phyloP scores from a whole-genome alignment of 2,329 filamentous ascomycete genomes.

The Colletotrichum godetiae region DNA sequence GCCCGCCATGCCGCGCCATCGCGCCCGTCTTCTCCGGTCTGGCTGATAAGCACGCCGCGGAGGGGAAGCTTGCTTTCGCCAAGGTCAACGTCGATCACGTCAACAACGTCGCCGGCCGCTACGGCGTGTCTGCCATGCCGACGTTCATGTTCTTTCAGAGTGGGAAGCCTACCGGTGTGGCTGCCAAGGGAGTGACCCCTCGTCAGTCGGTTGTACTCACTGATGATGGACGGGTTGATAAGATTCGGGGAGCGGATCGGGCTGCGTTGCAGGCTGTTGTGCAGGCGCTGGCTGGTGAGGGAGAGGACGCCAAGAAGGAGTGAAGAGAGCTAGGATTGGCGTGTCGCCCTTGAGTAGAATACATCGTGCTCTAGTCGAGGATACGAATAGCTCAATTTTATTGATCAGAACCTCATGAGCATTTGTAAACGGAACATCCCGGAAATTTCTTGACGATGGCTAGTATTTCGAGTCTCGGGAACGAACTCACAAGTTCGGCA shows the following conservation, averaged over 20 bases:
- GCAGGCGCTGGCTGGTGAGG: slow-evolving; percentile 37
- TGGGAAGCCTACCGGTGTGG: slow-evolving; percentile 48
- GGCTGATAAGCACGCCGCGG: slow-evolving; percentile 46
- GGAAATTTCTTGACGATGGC: too few species aligned
- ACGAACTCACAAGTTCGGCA: too few species aligned
- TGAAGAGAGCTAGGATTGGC: slow-evolving; percentile 55
- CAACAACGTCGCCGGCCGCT: slow-evolving; percentile 59
- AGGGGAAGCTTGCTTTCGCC: slow-evolving; percentile 62
- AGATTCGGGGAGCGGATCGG: slow-evolving; percentile 44
- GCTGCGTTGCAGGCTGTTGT: slow-evolving; percentile 43
- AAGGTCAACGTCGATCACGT: slow-evolving; percentile 70
- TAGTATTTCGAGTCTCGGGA: too few species aligned
- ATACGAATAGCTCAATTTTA: background rate
- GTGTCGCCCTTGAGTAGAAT: background rate
- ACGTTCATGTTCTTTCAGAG: slow-evolving; percentile 71
- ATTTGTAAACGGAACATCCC: too few species aligned
- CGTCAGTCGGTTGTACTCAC: slow-evolving; percentile 39
- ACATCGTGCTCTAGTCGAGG: background rate
- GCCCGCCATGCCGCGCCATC: slow-evolving; percentile 61
- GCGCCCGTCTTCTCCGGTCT: slow-evolving; percentile 57
- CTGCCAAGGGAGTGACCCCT: slow-evolving; percentile 38
- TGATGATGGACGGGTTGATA: slow-evolving; percentile 43
- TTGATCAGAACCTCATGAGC: background rate
- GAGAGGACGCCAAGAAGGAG: slow-evolving; percentile 39
- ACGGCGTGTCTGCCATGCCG: slow-evolving; percentile 66